phyloP scores from a whole-genome alignment of 129 eudicot species.

The Escallonia herrerae region DNA sequence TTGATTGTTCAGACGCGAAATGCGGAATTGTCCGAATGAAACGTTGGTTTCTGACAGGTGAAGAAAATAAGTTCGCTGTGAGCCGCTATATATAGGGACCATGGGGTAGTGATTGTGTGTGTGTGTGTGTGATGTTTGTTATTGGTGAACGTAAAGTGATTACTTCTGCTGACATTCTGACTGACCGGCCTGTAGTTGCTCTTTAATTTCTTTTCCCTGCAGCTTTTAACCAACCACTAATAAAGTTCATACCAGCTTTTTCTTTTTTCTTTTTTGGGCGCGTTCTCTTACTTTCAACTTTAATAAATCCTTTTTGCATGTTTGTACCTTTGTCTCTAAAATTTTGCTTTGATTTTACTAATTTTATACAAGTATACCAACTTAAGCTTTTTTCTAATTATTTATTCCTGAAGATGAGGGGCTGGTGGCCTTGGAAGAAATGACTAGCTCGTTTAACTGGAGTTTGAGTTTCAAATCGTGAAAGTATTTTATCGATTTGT shows the following conservation, averaged over 20 bases:
- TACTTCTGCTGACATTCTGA: slow-evolving; percentile 1
- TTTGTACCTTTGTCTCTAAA: background rate
- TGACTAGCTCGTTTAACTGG: no score
- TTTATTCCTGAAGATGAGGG: no score
- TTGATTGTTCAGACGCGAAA: slow-evolving; percentile 13
- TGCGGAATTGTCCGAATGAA: slow-evolving; percentile 17
- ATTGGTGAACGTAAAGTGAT: slow-evolving; percentile 17
- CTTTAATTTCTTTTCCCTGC: background rate
- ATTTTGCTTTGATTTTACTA: no score
- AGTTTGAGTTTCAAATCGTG: no score
- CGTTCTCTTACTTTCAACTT: background rate
- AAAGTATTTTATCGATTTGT: no score
- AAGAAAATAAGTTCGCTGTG: background rate
- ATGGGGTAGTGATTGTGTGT: slow-evolving; percentile 4
- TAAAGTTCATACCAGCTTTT: slow-evolving; percentile 7
- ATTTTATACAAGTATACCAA: no score
- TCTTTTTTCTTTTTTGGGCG: background rate
- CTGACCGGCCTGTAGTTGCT: background rate
- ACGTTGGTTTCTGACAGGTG: background rate
- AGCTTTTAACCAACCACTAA: background rate
- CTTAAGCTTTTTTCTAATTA: no score
- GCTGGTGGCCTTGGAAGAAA: no score
- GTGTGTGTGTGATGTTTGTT: background rate
- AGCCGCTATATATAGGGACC: slow-evolving; percentile 18
- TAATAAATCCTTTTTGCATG: background rate